A percentile compares a stretch with the other conserved stretches of the same genome.
phyloP scores from a whole-genome alignment of 768 basidiomycete species.

The Xerocomellus dryophilus region DNA sequence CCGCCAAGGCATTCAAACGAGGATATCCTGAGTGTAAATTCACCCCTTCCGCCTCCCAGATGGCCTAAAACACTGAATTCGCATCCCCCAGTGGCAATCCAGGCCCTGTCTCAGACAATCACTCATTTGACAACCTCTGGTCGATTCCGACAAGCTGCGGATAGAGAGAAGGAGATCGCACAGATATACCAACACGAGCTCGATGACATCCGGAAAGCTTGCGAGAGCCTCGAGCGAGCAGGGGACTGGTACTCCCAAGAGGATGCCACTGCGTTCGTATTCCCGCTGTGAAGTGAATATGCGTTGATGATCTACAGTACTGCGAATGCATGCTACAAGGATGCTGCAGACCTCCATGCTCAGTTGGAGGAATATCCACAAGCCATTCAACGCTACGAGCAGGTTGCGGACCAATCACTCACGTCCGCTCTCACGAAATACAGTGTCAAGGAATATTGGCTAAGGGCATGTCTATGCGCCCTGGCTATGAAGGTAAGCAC shows the following conservation, averaged over 20 bases:
- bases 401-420: slow-evolving; percentile 83
- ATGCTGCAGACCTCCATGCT: slow-evolving; percentile 93
- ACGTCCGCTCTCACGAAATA: slow-evolving; percentile 88
- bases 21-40: slow-evolving; percentile 76
- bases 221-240: slow-evolving; percentile 87
- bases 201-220: slow-evolving; percentile 77
- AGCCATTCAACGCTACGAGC: slow-evolving; percentile 86
- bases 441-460: slow-evolving; percentile 97
- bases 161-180: slow-evolving; percentile 96
- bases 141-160: slow-evolving; percentile 95
- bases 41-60: background rate
- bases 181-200: slow-evolving; percentile 86
- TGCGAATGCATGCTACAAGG: slow-evolving; percentile 93
- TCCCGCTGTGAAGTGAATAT: background rate
- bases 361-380: slow-evolving; percentile 80
- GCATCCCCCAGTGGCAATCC: slow-evolving; percentile 70
- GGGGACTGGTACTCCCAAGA: slow-evolving; percentile 98
- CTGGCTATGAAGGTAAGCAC: slow-evolving; percentile 77
- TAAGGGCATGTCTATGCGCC: slow-evolving; percentile 81
- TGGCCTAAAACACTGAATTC: slow-evolving; percentile 8
- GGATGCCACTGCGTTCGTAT: slow-evolving; percentile 87
- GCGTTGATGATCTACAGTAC: slow-evolving; percentile 53
- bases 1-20: slow-evolving; percentile 93
- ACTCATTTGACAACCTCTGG: slow-evolving; percentile 78
- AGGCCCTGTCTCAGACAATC: slow-evolving; percentile 82